Evolutionary conservation across 1,139 yeast genomes (phyloP), one percentile per base, ranked within the genome.

Genomic region (Yamadazyma diddensiae): DNA sequence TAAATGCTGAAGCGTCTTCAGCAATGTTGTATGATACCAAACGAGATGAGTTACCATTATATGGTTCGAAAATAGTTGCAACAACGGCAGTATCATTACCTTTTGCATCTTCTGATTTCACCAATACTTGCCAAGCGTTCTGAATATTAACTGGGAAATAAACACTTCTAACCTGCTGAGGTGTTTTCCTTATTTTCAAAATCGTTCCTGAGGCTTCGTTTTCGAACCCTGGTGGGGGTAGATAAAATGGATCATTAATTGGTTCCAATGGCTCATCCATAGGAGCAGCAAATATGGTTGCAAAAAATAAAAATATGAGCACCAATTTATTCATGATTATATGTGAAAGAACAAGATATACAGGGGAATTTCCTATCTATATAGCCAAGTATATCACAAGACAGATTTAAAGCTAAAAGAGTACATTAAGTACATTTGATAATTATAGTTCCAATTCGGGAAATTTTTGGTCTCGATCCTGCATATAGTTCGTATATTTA

Each of bases 1-100:
- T 36, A 2, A 38, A 21, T 12, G 33, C 31, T 3, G 64, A 44
- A n/a, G 65, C 43, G 42, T 65, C 67, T 41, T 62, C 53, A 22
- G 65, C 62, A 6, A 52, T 34, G 35, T 60, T 65, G 42, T 57
- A 62, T 8, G 62, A 49, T 10, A 64, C 43, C 12, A 65, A 30
- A 33, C 53, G 53, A 4, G 45, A 39, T 4, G 55, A 46, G 33
- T 62, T 56, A 6, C 59, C 58, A 37, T 58, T 51, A 31, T 37
- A 45, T 1, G 70, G 67, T 38, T 57, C 56, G 23, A 61, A 49
- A 7, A 63, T 35, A 2, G 70, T 59, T 4, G 63, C 47, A 8
- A 57, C 62, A 26, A 59, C 46, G 3, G 59, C 65, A 16, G 41
- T 49, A 4, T 68, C 52, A 10, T 53, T 42, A 7, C 63, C 67